A percentile compares a stretch with the other conserved stretches of the same genome.
These are phyloP conservation scores for Trebouxia gelatinosa DNA, from an alignment of 163 green algal genomes.

Conservation along the genomic window DNA sequence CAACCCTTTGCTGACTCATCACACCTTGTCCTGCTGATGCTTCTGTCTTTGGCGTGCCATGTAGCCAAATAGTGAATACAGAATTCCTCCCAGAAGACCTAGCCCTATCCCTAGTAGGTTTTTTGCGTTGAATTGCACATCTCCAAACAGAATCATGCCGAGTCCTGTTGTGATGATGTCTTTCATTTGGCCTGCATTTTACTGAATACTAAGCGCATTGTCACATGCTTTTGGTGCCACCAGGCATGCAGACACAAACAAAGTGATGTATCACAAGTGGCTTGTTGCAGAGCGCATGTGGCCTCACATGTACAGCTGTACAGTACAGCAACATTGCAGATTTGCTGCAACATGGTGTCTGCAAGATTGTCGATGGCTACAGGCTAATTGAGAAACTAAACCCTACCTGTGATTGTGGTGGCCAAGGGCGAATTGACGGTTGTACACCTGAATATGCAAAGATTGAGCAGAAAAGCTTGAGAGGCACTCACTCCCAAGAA, in stretches of 20 bases:
- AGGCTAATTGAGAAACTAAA: too few species aligned
- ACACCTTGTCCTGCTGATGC: conserved; percentile 20
- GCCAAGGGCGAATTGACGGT: conserved; percentile 56
- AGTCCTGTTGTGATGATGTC: conserved; percentile 58
- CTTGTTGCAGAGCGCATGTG: too few species aligned
- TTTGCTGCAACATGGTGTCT: too few species aligned
- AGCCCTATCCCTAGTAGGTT: conserved; percentile 32
- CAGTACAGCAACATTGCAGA: too few species aligned
- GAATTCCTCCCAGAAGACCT: conserved; percentile 39
- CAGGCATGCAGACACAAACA: neutral
- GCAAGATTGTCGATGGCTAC: too few species aligned
- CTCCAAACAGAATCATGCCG: conserved; percentile 56
- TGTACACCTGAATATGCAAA: conserved; percentile 69
- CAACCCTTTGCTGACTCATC: too few species aligned
- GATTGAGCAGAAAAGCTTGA: conserved; percentile 64
- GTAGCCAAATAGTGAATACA: conserved; percentile 37
- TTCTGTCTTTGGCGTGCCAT: conserved; percentile 26
- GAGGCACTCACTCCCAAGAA: conserved; percentile 54
- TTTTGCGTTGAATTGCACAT: conserved; percentile 38
- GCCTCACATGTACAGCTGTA: too few species aligned
- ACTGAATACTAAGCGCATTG: too few species aligned
- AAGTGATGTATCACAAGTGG: neutral
- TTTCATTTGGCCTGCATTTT: conserved; percentile 56
- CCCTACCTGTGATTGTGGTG: conserved; percentile 54
- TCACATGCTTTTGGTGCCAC: too few species aligned